These are phyloP conservation scores for Coriaria nepalensis DNA, from an alignment of 306 rosid species.

Conservation along the genomic window DNA sequence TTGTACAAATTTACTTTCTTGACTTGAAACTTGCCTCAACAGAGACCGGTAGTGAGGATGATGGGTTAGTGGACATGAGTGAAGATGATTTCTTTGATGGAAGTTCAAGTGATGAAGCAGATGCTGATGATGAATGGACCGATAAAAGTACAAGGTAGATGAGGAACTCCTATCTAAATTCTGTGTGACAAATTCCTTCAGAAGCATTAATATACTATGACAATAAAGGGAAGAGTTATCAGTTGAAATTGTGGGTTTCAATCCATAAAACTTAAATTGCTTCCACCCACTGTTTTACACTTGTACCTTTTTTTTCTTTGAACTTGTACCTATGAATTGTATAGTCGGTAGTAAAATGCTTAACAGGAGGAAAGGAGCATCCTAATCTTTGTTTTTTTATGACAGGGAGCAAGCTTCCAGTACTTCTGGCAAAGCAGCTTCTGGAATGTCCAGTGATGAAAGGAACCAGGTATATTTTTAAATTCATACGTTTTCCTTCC, in stretches of 20 bases:
- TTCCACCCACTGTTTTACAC: not conserved
- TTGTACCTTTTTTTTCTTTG: not conserved
- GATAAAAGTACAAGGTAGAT: slow-evolving; percentile 80
- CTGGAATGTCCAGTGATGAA: slow-evolving; percentile 97
- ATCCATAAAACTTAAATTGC: too few species aligned
- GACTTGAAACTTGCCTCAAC: slow-evolving; percentile 5
- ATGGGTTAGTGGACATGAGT: slow-evolving; percentile 85
- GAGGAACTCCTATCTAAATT: not conserved
- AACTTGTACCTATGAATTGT: slow-evolving; percentile 5
- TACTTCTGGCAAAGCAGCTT: slow-evolving; percentile 93
- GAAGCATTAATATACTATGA: too few species aligned
- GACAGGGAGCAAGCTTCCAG: slow-evolving; percentile 96
- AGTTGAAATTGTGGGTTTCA: too few species aligned
- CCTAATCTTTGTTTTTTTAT: slow-evolving; percentile 14
- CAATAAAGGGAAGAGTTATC: too few species aligned
- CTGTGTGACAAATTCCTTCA: too few species aligned
- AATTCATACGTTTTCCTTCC: slow-evolving; percentile 9
- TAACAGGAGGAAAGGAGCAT: not conserved
- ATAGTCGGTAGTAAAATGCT: not conserved
- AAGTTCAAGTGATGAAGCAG: slow-evolving; percentile 91
- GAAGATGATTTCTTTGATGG: slow-evolving; percentile 93
- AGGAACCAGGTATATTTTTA: slow-evolving; percentile 60
- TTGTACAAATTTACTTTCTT: not conserved
- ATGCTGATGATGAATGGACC: slow-evolving; percentile 98
- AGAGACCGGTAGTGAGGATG: slow-evolving; percentile 98